Evolutionary conservation across 176 grass and related monocot genomes (phyloP).

Genomic region (Dendrocalamus sinicus): DNA sequence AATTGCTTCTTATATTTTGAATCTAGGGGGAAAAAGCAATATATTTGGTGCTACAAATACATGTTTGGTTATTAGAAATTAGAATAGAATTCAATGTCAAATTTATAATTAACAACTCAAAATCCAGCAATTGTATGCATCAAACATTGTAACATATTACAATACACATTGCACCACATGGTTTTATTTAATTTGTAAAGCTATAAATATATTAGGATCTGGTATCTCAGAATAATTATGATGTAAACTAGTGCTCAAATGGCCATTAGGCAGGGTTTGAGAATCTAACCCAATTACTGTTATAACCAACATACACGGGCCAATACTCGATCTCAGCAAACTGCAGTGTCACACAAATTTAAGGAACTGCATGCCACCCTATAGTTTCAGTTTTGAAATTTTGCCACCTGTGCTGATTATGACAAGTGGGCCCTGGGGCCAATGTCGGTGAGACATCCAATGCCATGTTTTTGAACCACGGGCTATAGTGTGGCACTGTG

Average conservation of each 20-base stretch:
- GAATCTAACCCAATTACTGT: conserved; percentile 24
- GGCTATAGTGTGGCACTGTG: not conserved
- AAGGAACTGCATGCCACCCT: conserved; percentile 5
- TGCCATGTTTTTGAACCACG: not conserved
- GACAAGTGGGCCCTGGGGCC: not conserved
- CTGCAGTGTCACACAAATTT: conserved; percentile 8
- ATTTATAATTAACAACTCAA: conserved; percentile 17
- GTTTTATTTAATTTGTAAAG: not conserved
- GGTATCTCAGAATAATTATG: conserved; percentile 10
- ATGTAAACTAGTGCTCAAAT: conserved; percentile 5
- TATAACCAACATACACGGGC: not conserved
- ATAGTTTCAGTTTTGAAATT: conserved; percentile 13
- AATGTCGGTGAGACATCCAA: not conserved
- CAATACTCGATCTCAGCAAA: conserved; percentile 6
- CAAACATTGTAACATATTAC: not conserved
- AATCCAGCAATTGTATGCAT: conserved; percentile 21
- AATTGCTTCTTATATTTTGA: conserved; percentile 13
- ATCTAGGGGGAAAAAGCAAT: not conserved
- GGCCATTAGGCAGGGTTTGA: not conserved
- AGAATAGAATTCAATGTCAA: not conserved
- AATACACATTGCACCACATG: not conserved
- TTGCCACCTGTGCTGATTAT: not conserved
- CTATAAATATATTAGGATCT: conserved; percentile 6
- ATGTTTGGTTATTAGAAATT: not conserved
- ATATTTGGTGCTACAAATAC: not conserved